Conservation (phyloP, 2,329 filamentous ascomycete species). For the Mycosphaerella sp. region DNA sequence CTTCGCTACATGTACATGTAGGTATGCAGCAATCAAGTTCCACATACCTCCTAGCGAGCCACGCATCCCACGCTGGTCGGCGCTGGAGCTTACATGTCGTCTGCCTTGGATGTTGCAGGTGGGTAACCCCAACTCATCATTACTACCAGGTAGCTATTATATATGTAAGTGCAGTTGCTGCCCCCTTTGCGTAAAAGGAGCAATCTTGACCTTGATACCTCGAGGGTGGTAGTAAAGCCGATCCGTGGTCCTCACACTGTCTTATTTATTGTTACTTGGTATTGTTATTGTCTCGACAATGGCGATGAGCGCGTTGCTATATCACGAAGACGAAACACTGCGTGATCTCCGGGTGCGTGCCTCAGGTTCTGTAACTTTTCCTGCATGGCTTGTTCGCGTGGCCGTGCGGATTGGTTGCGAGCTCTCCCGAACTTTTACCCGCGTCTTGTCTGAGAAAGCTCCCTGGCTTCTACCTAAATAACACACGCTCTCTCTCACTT, state of each 20-base stretch:
- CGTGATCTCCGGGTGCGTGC: conserved; percentile 9
- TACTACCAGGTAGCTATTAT: no score
- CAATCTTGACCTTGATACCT: background rate
- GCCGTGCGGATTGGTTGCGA: background rate
- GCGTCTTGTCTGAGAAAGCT: no score
- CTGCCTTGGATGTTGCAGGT: conserved; percentile 5
- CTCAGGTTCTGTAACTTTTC: background rate
- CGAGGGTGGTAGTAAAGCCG: background rate
- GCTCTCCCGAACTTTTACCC: background rate
- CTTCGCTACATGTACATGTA: background rate
- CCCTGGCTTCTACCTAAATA: no score
- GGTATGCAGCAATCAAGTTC: background rate
- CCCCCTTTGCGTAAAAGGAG: background rate
- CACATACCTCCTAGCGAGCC: background rate
- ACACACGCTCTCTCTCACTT: background rate
- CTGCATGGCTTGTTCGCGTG: background rate
- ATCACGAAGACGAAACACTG: conserved; percentile 17
- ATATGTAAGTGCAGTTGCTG: background rate
- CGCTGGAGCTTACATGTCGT: background rate
- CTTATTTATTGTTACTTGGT: background rate
- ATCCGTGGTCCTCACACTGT: background rate
- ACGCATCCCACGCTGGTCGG: conserved; percentile 4
- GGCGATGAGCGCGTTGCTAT: conserved; percentile 25
- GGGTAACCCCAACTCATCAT: no score
- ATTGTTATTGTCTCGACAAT: conserved; percentile 6